These are phyloP conservation scores for Halenospora varia DNA, from an alignment of 495 filamentous ascomycete genomes.

Conservation along the genomic window DNA sequence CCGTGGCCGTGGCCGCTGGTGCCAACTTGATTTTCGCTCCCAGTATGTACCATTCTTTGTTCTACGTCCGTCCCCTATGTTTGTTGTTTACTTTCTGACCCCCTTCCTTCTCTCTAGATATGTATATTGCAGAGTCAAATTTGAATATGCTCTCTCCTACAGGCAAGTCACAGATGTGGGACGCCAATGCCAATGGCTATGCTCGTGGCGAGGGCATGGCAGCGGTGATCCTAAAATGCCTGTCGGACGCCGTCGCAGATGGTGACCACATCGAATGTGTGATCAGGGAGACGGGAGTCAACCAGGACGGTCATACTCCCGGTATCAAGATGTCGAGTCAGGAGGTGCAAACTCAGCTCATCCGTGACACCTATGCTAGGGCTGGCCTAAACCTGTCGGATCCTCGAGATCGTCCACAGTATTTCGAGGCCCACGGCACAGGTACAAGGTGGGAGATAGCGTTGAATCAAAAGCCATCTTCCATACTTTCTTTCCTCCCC, in stretches of 20 bases:
- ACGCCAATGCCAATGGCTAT: slow-evolving; percentile 57
- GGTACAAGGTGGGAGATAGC: slow-evolving; percentile 44
- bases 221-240: slow-evolving; percentile 54
- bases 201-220: slow-evolving; percentile 60
- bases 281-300: slow-evolving; percentile 52
- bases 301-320: slow-evolving; percentile 52
- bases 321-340: slow-evolving; percentile 57
- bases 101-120: too few species aligned
- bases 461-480: slow-evolving; percentile 49
- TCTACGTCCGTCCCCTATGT: too few species aligned
- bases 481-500: not conserved
- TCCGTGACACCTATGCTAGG: slow-evolving; percentile 44
- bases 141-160: slow-evolving; percentile 31
- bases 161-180: slow-evolving; percentile 57
- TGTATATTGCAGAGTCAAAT: not conserved
- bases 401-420: not conserved
- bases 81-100: too few species aligned
- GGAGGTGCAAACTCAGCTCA: slow-evolving; percentile 50
- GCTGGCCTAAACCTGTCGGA: slow-evolving; percentile 24
- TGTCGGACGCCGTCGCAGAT: slow-evolving; percentile 49
- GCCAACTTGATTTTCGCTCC: slow-evolving; percentile 18
- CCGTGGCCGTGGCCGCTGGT: slow-evolving; percentile 29
- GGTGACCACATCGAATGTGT: slow-evolving; percentile 56
- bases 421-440: slow-evolving; percentile 15
- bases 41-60: too few species aligned